phyloP scores from a whole-genome alignment of 768 basidiomycete genomes.

The Termitomyces heimii region DNA sequence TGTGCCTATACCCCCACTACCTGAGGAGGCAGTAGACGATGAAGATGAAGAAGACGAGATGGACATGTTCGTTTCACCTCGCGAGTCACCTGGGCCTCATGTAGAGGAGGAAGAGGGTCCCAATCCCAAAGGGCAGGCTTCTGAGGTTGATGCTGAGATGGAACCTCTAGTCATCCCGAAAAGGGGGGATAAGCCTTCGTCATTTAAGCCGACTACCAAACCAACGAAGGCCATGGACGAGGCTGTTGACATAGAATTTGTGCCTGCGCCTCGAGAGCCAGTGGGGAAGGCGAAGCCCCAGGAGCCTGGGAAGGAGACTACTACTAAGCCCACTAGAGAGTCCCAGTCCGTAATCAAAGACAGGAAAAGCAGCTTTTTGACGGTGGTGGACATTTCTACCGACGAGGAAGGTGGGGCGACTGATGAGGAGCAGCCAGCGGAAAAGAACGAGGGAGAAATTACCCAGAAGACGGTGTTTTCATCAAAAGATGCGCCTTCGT shows the following conservation, averaged over 20 bases:
- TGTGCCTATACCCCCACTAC: not conserved
- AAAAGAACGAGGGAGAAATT: not conserved
- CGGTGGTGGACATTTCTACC: slow-evolving; percentile 37
- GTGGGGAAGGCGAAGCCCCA: not conserved
- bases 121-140: not conserved
- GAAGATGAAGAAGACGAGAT: not conserved
- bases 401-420: slow-evolving; percentile 28
- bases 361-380: slow-evolving; percentile 13
- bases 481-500: not conserved
- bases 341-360: slow-evolving; percentile 7
- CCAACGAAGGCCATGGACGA: not conserved
- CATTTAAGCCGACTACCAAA: not conserved
- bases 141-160: not conserved
- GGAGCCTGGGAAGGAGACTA: not conserved
- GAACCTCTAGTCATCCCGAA: slow-evolving; percentile 9
- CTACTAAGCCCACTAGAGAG: not conserved
- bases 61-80: not conserved
- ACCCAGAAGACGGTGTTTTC: slow-evolving; percentile 3
- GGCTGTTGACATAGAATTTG: slow-evolving; percentile 4
- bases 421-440: slow-evolving; percentile 11
- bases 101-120: not conserved
- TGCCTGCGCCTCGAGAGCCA: not conserved
- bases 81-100: not conserved
- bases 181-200: slow-evolving; percentile 2
- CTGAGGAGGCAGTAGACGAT: not conserved